phyloP scores from a whole-genome alignment of 2,329 filamentous ascomycete species.

The Bipolaris sorokiniana region DNA sequence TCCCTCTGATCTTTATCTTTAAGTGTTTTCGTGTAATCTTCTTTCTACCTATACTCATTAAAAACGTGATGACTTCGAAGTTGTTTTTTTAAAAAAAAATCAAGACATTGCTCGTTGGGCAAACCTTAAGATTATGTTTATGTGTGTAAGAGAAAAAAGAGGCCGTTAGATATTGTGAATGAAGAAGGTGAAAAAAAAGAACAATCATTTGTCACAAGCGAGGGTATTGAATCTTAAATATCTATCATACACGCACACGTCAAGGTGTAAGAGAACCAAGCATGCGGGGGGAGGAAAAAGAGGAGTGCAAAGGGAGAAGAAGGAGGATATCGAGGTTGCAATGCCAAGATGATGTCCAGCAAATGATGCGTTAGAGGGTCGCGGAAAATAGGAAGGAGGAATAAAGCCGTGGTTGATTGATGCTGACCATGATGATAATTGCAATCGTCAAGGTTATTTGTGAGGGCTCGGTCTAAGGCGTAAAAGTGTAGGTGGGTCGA shows the following conservation, averaged over 20 bases:
- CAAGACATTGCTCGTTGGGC: too few relatives aligned
- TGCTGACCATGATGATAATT: not conserved
- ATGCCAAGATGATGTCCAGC: conserved; percentile 1
- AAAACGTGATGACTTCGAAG: not conserved
- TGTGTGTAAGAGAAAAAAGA: not conserved
- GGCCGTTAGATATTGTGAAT: not conserved
- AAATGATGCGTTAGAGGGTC: not conserved
- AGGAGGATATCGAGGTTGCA: not conserved
- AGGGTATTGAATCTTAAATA: conserved; percentile 3
- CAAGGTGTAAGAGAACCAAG: not conserved
- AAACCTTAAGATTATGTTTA: too few relatives aligned
- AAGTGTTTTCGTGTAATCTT: too few relatives aligned
- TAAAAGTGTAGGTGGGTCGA: not conserved
- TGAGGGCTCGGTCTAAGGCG: not conserved
- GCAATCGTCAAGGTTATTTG: not conserved
- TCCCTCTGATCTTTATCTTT: too few relatives aligned
- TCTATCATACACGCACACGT: conserved; percentile 1
- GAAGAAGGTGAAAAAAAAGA: not conserved
- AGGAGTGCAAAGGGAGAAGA: not conserved
- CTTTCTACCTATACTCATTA: not conserved
- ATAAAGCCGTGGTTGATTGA: not conserved
- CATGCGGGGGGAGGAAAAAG: not conserved
- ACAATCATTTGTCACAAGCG: not conserved
- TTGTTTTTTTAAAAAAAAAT: not conserved
- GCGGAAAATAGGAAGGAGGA: not conserved